Evolutionary conservation across 768 basidiomycete species (phyloP).

Genomic region (Pulveroboletus sp.): DNA sequence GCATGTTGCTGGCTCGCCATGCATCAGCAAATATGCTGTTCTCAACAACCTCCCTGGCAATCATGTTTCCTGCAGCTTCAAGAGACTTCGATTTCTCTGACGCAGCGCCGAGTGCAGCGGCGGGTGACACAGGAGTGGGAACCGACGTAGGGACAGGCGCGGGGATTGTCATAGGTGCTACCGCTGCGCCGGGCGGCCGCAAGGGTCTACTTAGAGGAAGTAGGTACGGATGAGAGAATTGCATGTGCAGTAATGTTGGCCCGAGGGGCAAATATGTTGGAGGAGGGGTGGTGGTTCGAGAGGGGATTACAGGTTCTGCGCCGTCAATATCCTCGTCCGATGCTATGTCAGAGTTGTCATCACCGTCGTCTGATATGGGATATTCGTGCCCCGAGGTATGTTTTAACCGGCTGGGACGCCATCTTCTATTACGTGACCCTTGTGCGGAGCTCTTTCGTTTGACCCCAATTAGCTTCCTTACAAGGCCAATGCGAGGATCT

Average conservation of each 20-base stretch:
- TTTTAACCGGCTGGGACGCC: conserved; percentile 42
- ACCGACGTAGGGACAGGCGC: conserved; percentile 49
- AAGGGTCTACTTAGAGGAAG: conserved; percentile 62
- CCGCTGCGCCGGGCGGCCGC: conserved; percentile 54
- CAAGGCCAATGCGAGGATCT: conserved; percentile 69
- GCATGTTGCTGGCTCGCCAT: conserved; percentile 48
- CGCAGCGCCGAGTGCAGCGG: conserved; percentile 59
- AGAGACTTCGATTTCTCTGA: conserved; percentile 66
- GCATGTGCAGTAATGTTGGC: conserved; percentile 61
- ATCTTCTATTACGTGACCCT: conserved; percentile 33
- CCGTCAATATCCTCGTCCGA: conserved; percentile 40
- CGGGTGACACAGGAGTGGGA: conserved; percentile 84
- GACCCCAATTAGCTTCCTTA: conserved; percentile 64
- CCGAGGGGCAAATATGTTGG: conserved; percentile 72
- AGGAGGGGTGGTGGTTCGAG: conserved; percentile 66
- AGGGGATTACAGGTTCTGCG: conserved; percentile 25
- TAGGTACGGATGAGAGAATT: conserved; percentile 62
- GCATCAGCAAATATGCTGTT: conserved; percentile 67
- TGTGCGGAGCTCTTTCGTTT: conserved; percentile 59
- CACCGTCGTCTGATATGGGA: conserved; percentile 30
- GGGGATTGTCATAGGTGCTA: conserved; percentile 43
- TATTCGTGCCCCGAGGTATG: conserved; percentile 48
- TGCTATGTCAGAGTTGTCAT: conserved; percentile 39
- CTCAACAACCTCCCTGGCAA: conserved; percentile 72
- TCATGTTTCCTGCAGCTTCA: conserved; percentile 60